These are phyloP conservation scores for Pascua sp. DNA, from an alignment of 1,284 basidiomycete genomes.

Conservation along the genomic window DNA sequence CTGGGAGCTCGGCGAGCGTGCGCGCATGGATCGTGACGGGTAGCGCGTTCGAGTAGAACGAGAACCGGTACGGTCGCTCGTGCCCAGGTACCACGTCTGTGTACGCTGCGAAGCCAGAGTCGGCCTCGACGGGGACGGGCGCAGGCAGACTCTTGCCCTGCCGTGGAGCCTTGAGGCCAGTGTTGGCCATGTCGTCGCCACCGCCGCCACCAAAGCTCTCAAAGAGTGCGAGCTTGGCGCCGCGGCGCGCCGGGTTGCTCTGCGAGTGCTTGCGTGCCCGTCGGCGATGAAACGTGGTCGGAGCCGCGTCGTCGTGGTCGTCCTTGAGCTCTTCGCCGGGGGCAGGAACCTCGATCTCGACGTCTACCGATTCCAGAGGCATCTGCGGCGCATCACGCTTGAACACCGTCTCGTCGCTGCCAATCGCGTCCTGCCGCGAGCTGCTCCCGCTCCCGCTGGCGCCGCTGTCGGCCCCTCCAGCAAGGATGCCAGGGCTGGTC, in stretches of 20 bases:
- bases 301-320: conserved; percentile 16
- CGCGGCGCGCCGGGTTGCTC: conserved; percentile 61
- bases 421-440: conserved; percentile 8
- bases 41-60: conserved; percentile 94
- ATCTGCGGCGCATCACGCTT: background rate
- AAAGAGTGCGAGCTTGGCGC: conserved; percentile 87
- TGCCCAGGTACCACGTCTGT: conserved; percentile 57
- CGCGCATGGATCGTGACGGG: conserved; percentile 92
- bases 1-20: conserved; percentile 87
- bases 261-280: conserved; percentile 80
- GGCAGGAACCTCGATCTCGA: too few relatives aligned
- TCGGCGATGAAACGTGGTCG: conserved; percentile 50
- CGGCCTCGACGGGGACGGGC: background rate
- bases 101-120: conserved; percentile 28
- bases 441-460: conserved; percentile 12
- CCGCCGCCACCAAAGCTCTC: conserved; percentile 59
- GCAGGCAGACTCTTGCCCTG: conserved; percentile 15
- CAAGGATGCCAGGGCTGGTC: too few relatives aligned
- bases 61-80: conserved; percentile 92
- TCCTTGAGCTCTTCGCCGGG: conserved; percentile 40
- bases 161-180: conserved; percentile 42
- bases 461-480: background rate
- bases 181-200: conserved; percentile 16
- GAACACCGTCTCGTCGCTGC: conserved; percentile 2
- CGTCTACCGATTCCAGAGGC: too few relatives aligned